A percentile compares a stretch with the other conserved stretches of the same genome.
phyloP scores from a whole-genome alignment of 331 rosid species.

The Dryas integrifolia region DNA sequence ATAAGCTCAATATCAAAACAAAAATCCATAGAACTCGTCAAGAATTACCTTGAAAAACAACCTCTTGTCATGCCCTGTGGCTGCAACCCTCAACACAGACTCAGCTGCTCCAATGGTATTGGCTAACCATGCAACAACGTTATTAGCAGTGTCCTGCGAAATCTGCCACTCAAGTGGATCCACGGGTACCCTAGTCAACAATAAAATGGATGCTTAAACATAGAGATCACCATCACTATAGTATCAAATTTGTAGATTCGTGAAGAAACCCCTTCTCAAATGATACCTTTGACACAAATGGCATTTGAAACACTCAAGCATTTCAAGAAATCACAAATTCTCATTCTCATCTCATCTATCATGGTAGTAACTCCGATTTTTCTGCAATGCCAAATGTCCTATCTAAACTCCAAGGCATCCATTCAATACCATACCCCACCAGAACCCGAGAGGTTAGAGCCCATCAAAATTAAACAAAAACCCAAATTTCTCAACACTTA shows the following conservation, averaged over 20 bases:
- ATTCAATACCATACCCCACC: neutral
- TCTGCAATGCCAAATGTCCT: neutral
- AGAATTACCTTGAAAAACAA: slow-evolving; percentile 65
- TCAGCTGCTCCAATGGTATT: slow-evolving; percentile 89
- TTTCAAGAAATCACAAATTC: neutral
- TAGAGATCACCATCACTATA: neutral
- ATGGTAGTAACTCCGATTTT: neutral
- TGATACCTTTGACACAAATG: neutral
- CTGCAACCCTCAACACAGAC: slow-evolving; percentile 94
- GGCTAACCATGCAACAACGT: slow-evolving; percentile 70
- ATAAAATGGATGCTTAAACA: slow-evolving; percentile 9
- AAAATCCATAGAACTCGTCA: neutral
- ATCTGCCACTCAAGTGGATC: slow-evolving; percentile 99
- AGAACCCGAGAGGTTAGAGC: neutral
- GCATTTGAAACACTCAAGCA: neutral
- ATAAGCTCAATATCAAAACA: neutral
- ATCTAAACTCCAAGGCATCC: neutral
- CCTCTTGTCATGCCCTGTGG: slow-evolving; percentile 91
- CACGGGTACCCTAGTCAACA: slow-evolving; percentile 61
- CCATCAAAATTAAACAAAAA: neutral
- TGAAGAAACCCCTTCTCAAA: neutral
- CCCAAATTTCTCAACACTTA: neutral
- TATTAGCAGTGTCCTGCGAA: slow-evolving; percentile 82
- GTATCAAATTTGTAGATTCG: neutral
- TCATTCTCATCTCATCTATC: neutral